Conservation (phyloP, 2,329 filamentous ascomycete genomes). For the Plenodomus tracheiphilus region DNA sequence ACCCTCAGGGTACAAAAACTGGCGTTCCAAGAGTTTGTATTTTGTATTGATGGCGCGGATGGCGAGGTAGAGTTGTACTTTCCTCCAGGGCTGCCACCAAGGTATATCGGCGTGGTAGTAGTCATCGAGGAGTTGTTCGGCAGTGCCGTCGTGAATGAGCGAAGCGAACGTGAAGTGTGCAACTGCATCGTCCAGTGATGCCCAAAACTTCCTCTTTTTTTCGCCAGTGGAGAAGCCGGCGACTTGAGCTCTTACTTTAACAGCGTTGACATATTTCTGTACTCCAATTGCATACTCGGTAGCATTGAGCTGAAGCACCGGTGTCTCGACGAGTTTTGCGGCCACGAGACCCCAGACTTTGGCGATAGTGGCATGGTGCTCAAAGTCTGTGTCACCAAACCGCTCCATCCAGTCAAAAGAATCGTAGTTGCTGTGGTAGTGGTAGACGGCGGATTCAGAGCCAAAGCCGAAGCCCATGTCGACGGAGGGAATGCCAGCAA, state of each 20-base stretch:
- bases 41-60: slow-evolving; percentile 73
- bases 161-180: slow-evolving; percentile 54
- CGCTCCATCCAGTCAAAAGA: slow-evolving; percentile 82
- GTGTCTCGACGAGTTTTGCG: slow-evolving; percentile 52
- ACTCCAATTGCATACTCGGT: slow-evolving; percentile 51
- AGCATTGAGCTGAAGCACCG: slow-evolving; percentile 52
- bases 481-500: slow-evolving; percentile 54
- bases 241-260: slow-evolving; percentile 41
- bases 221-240: slow-evolving; percentile 14
- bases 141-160: slow-evolving; percentile 55
- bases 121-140: slow-evolving; percentile 52
- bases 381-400: slow-evolving; percentile 68
- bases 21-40: slow-evolving; percentile 82
- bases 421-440: slow-evolving; percentile 86
- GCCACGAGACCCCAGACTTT: slow-evolving; percentile 52
- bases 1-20: slow-evolving; percentile 75
- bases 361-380: slow-evolving; percentile 59
- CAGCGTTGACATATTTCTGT: slow-evolving; percentile 47
- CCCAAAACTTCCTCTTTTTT: slow-evolving; percentile 47
- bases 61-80: slow-evolving; percentile 64
- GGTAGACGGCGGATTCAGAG: slow-evolving; percentile 59
- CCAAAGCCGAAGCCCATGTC: slow-evolving; percentile 51
- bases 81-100: slow-evolving; percentile 78
- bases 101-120: slow-evolving; percentile 60
- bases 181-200: slow-evolving; percentile 54